Evolutionary conservation across 2,329 filamentous ascomycete species (phyloP).

Genomic region (Elsinoe arachidis): DNA sequence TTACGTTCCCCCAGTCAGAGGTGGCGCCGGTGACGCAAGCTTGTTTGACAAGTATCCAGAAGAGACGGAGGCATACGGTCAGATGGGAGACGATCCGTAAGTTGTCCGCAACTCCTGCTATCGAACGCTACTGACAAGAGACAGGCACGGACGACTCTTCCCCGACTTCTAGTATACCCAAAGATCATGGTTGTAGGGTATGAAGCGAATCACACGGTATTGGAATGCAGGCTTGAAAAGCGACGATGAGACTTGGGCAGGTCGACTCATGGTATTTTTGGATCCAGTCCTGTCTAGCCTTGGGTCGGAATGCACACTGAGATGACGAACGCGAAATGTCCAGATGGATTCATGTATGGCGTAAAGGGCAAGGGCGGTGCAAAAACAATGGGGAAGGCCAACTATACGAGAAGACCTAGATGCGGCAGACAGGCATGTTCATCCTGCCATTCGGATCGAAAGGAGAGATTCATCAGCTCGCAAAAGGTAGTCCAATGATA

Average conservation of each 20-base stretch:
- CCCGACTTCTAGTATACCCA: slow-evolving; percentile 53
- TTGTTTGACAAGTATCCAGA: slow-evolving; percentile 98
- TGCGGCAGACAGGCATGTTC: background rate
- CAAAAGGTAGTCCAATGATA: background rate
- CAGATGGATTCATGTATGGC: slow-evolving; percentile 5
- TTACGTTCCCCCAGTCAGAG: slow-evolving; percentile 91
- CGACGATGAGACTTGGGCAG: background rate
- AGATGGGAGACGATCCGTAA: slow-evolving; percentile 73
- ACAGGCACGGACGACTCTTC: slow-evolving; percentile 65
- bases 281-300: slow-evolving; percentile 5
- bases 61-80: slow-evolving; percentile 86
- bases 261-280: slow-evolving; percentile 1
- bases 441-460: background rate
- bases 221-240: too few relatives aligned
- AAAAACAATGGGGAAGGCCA: background rate
- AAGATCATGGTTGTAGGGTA: too few relatives aligned
- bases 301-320: background rate
- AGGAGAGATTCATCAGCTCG: too few relatives aligned
- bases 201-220: too few relatives aligned
- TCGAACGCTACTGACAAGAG: slow-evolving; percentile 17
- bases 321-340: slow-evolving; percentile 9
- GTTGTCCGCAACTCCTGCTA: slow-evolving; percentile 34
- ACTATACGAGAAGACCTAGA: background rate
- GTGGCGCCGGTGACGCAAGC: slow-evolving; percentile 87
- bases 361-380: background rate